Evolutionary conservation across 495 filamentous ascomycete species (phyloP), one percentile per base, ranked within the genome.

Genomic region (Talaromyces stipitatus): DNA sequence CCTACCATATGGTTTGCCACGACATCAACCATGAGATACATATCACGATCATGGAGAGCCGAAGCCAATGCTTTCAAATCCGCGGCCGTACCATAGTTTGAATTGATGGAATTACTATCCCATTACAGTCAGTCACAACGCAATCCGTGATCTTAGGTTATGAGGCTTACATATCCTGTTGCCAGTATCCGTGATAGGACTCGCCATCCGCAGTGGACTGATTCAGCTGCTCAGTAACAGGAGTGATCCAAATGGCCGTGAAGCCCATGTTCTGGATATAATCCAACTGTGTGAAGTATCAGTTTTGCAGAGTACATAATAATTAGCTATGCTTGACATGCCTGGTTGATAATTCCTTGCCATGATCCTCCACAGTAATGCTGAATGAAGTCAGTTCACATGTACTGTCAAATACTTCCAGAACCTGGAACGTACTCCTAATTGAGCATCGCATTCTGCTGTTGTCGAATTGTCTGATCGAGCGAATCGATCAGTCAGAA

Each of bases 221-320:
- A 3, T 75, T 65, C 14, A 90, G 62, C 56, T 90, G 81, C 36
- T 74, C 69, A 16, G 86, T 87, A 11, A 92, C 74, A 0, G 88
- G 90, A 0, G 86, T 87, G 54, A 92, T 94, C 89, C 89, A 92
- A 47, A 92, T 78, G 22, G 88, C 87, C 36, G 85, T 86, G 61
- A 92, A 92, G 14, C 90, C 88, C 84, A 92, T 87, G 55, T 76
- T 76, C 62, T 90, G 80, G 64, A 92, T 76, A 45, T 76, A 78
- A 57, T 78, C 73, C 16, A 78, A 60, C 66, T 75, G 66, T 73
- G 18, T 8, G 12, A 7, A 41, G 4, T 41, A 1, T 41, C 18
- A 41, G n/a, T 41, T 18, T 38, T 18, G n/a, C 18, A 5, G n/a
- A 41, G 3, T n/a, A 41, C n/a, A 7, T 5, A 16, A 5, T 41